Evolutionary conservation across 352 stramenopile species (phyloP).

Genomic region (Thalassiosira mediterranea): DNA sequence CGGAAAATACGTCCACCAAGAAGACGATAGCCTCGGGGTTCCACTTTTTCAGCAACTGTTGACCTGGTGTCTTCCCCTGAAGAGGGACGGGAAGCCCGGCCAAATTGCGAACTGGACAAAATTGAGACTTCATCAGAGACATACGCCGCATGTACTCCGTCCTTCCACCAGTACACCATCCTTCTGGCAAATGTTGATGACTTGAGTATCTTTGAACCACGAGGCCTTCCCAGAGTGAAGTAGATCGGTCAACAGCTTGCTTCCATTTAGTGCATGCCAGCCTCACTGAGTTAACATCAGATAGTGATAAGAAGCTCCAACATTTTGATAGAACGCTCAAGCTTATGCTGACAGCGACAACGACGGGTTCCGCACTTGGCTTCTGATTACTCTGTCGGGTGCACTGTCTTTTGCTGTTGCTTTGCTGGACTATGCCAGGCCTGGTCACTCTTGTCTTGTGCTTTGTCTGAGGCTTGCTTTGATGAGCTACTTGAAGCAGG

Average conservation of each 20-base stretch:
- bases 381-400: too few relatives aligned
- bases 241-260: not conserved
- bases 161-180: not conserved
- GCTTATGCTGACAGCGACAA: too few relatives aligned
- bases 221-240: not conserved
- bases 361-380: too few relatives aligned
- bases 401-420: too few relatives aligned
- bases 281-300: not conserved
- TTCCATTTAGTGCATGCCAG: not conserved
- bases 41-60: not conserved
- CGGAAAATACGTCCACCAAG: not conserved
- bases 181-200: not conserved
- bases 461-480: too few relatives aligned
- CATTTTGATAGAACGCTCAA: not conserved
- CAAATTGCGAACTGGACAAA: not conserved
- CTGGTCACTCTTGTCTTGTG: too few relatives aligned
- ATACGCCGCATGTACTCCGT: not conserved
- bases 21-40: not conserved
- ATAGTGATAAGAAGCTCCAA: not conserved
- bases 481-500: too few relatives aligned
- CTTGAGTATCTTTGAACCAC: not conserved
- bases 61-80: not conserved
- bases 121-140: not conserved
- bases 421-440: too few relatives aligned
- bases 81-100: not conserved